A percentile compares a stretch with the other conserved stretches of the same genome.
These are phyloP conservation scores for Platanthera zijinensis DNA, from an alignment of 106 monocot genomes.

Conservation along the genomic window DNA sequence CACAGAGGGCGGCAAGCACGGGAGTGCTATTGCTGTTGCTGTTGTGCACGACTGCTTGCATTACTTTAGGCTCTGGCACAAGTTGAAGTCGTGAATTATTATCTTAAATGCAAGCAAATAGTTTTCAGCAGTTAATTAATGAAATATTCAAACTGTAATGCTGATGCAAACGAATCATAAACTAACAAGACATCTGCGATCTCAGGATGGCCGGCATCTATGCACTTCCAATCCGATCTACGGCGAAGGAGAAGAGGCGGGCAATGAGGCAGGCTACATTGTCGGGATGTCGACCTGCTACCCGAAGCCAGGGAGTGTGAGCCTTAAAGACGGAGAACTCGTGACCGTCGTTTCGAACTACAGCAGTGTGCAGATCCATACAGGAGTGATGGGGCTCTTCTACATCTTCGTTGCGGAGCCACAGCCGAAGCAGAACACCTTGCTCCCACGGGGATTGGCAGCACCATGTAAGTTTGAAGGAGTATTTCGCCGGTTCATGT, in stretches of 20 bases:
- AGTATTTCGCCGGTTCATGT: not conserved
- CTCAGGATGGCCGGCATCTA: slow-evolving; percentile 34
- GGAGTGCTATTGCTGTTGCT: too few species aligned
- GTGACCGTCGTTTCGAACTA: slow-evolving; percentile 50
- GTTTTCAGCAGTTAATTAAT: not conserved
- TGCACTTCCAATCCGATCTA: slow-evolving; percentile 41
- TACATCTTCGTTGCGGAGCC: slow-evolving; percentile 39
- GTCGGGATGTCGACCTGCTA: slow-evolving; percentile 65
- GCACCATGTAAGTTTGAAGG: not conserved
- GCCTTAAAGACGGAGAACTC: slow-evolving; percentile 33
- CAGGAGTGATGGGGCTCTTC: slow-evolving; percentile 59
- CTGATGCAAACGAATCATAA: not conserved
- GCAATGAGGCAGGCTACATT: slow-evolving; percentile 52
- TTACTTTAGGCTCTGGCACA: too few species aligned
- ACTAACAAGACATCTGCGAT: not conserved
- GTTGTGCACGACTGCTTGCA: not conserved
- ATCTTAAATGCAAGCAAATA: not conserved
- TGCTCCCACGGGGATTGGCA: not conserved
- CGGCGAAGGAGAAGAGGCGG: slow-evolving; percentile 36
- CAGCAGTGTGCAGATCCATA: slow-evolving; percentile 35
- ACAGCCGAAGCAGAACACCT: not conserved
- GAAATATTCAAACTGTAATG: not conserved
- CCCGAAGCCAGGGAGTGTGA: slow-evolving; percentile 32
- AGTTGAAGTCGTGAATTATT: too few species aligned
- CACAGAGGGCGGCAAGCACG: too few species aligned